Conservation (phyloP, 2,329 filamentous ascomycete species). For the Nigrospora oryzae region DNA sequence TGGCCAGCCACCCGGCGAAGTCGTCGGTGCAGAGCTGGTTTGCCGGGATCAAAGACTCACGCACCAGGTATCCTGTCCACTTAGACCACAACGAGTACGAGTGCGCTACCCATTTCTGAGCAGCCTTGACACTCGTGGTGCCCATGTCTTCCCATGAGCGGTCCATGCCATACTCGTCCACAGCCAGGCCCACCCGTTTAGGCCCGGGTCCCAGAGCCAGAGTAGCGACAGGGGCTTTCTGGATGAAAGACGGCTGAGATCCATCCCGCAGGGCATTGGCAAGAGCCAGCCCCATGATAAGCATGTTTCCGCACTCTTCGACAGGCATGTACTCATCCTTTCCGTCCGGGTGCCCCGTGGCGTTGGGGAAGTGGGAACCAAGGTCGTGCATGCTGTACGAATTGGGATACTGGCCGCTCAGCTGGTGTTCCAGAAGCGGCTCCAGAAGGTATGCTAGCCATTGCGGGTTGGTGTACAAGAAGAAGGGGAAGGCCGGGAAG, state of each 20-base stretch:
- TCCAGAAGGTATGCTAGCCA: constrained; percentile 76
- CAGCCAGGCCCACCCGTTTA: constrained; percentile 6
- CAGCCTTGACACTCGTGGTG: constrained; percentile 33
- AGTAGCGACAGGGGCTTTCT: constrained; percentile 22
- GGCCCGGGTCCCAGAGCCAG: constrained; percentile 6
- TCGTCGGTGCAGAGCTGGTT: constrained; percentile 73
- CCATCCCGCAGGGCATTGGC: constrained; percentile 65
- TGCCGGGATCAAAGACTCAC: constrained; percentile 59
- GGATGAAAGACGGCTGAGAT: constrained; percentile 48
- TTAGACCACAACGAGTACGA: constrained; percentile 67
- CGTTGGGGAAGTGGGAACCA: constrained; percentile 64
- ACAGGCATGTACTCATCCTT: constrained; percentile 68
- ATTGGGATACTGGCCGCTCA: constrained; percentile 78
- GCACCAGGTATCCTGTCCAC: constrained; percentile 66
- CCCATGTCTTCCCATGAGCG: constrained; percentile 44
- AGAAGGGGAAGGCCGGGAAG: constrained; percentile 79
- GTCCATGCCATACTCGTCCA: constrained; percentile 42
- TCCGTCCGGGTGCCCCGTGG: constrained; percentile 65
- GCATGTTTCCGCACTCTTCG: constrained; percentile 67
- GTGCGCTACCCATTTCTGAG: constrained; percentile 29
- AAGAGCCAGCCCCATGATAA: constrained; percentile 71
- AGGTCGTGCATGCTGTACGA: constrained; percentile 73
- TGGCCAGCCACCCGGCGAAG: constrained; percentile 66
- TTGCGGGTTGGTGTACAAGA: constrained; percentile 73
- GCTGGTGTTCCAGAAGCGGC: constrained; percentile 72